These are phyloP conservation scores for Porcisia hertigi DNA, from an alignment of 208 protist genomes.

Conservation along the genomic window DNA sequence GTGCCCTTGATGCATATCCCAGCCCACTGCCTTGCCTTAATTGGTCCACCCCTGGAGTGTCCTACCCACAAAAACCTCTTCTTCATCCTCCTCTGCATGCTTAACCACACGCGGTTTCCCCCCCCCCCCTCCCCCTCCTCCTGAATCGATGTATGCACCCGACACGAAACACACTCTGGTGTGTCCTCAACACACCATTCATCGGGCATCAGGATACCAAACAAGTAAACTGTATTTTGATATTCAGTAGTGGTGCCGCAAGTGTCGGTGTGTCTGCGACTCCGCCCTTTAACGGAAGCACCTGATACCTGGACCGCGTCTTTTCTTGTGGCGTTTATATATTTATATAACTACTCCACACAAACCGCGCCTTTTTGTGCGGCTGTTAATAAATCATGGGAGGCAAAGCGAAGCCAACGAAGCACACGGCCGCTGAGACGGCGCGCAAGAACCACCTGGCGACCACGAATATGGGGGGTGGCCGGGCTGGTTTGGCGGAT, in stretches of 20 bases:
- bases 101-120: not conserved
- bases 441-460: slow-evolving; percentile 69
- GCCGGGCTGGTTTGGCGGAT: slow-evolving; percentile 55
- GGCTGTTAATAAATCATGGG: slow-evolving; percentile 39
- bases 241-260: not conserved
- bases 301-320: not conserved
- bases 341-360: not conserved
- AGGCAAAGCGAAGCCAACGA: slow-evolving; percentile 81
- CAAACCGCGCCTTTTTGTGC: not conserved
- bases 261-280: not conserved
- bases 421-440: slow-evolving; percentile 73
- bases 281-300: not conserved
- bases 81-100: not conserved
- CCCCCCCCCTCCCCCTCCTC: not conserved
- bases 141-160: not conserved
- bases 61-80: too few relatives aligned
- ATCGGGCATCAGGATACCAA: not conserved
- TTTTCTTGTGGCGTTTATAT: not conserved
- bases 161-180: not conserved
- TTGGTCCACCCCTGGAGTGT: not conserved
- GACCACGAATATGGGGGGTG: slow-evolving; percentile 74
- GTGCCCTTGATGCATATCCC: not conserved
- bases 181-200: not conserved
- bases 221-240: not conserved
- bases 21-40: not conserved